A percentile compares a stretch with the other conserved stretches of the same genome.
phyloP scores from a whole-genome alignment of 2,329 filamentous ascomycete genomes.

The Colletotrichum sp. region DNA sequence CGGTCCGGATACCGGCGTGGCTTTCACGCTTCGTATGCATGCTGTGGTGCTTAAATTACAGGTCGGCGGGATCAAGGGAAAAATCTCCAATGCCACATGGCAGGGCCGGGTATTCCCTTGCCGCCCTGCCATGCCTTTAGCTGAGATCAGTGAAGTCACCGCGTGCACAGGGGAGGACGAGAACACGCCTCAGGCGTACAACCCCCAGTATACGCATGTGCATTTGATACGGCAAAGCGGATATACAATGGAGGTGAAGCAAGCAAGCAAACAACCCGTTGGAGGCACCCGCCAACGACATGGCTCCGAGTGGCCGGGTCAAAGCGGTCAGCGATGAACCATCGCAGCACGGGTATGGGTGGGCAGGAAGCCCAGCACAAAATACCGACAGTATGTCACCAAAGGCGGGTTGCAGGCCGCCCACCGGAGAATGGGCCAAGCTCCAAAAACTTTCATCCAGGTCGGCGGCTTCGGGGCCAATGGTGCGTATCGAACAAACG shows the following conservation, averaged over 20 bases:
- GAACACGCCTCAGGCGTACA: neutral
- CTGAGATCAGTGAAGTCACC: neutral
- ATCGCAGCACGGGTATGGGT: neutral
- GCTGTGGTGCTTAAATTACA: neutral
- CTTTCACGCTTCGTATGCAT: neutral
- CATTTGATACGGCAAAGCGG: neutral
- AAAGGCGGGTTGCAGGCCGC: neutral
- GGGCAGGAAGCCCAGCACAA: neutral
- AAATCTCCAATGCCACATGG: conserved; percentile 14
- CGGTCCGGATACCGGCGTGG: neutral
- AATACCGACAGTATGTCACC: neutral
- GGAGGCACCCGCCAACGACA: neutral
- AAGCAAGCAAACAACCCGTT: neutral
- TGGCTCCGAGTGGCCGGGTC: neutral
- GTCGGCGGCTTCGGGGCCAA: conserved; percentile 8
- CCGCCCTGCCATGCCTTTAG: neutral
- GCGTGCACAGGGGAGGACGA: neutral
- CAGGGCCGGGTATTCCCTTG: conserved; percentile 5
- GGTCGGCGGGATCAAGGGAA: neutral
- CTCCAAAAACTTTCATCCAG: neutral
- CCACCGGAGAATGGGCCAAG: neutral
- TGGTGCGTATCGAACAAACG: neutral
- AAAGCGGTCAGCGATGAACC: neutral
- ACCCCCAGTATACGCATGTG: neutral
- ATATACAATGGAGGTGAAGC: neutral